Percentiles rank a stretch among this genome's conserved stretches.
phyloP scores from a whole-genome alignment of 2,329 filamentous ascomycete genomes.

The Phaeosphaeriaceae sp. region DNA sequence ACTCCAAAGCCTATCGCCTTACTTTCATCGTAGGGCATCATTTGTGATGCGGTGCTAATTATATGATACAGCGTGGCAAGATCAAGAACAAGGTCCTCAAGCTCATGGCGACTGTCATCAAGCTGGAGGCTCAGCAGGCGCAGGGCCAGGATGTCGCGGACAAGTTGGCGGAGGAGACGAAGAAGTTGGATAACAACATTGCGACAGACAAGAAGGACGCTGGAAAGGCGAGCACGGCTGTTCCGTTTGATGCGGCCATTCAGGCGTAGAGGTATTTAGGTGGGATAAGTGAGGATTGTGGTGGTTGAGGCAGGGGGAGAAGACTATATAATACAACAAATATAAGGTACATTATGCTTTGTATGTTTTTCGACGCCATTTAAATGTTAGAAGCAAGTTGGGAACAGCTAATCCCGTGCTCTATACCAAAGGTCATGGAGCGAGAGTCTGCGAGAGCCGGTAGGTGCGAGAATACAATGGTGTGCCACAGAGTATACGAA shows the following conservation, averaged over 20 bases:
- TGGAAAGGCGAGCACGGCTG: slow-evolving; percentile 53
- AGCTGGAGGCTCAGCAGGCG: slow-evolving; percentile 61
- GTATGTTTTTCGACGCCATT: too few species aligned
- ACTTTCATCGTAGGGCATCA: too few species aligned
- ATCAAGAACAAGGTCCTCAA: slow-evolving; percentile 70
- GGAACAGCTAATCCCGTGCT: too few species aligned
- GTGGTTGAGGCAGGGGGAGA: background rate
- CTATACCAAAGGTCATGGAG: too few species aligned
- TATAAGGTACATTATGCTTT: too few species aligned
- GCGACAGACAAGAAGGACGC: slow-evolving; percentile 57
- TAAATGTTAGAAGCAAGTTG: too few species aligned
- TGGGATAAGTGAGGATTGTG: too few species aligned
- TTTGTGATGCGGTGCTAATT: background rate
- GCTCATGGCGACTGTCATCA: slow-evolving; percentile 61
- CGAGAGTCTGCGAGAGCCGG: too few species aligned
- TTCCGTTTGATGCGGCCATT: slow-evolving; percentile 39
- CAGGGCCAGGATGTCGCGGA: slow-evolving; percentile 58
- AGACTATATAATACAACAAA: too few species aligned
- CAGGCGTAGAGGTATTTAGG: slow-evolving; percentile 16
- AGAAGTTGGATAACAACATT: slow-evolving; percentile 64
- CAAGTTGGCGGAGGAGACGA: slow-evolving; percentile 58
- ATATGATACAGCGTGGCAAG: slow-evolving; percentile 58
- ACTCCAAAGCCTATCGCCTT: too few species aligned
- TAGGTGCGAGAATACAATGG: too few species aligned
- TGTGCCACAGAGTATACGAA: too few species aligned